phyloP scores from a whole-genome alignment of 306 rosid genomes.

The Gastrolobium bilobum region DNA sequence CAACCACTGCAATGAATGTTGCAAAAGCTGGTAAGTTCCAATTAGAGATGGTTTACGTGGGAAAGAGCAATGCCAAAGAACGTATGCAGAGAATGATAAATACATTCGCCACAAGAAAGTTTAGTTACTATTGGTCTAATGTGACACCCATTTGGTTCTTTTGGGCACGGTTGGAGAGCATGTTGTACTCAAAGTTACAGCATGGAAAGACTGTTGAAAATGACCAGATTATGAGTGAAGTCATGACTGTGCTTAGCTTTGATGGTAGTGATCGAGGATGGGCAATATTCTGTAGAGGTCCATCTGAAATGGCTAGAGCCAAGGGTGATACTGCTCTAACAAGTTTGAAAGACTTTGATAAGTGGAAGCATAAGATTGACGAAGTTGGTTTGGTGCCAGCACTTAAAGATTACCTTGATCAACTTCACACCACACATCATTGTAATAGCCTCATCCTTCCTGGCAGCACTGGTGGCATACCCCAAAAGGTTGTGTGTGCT shows the following conservation, averaged over 20 bases:
- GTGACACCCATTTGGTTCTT: constrained; percentile 78
- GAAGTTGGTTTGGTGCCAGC: constrained; percentile 59
- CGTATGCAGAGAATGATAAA: constrained; percentile 55
- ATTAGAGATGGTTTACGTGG: constrained; percentile 73
- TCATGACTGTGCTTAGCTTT: constrained; percentile 77
- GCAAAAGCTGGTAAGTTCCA: constrained; percentile 56
- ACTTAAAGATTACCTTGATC: constrained; percentile 42
- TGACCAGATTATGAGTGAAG: constrained; percentile 73
- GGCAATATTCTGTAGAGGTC: constrained; percentile 71
- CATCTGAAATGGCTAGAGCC: constrained; percentile 67
- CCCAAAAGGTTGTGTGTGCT: constrained; percentile 75
- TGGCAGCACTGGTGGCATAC: constrained; percentile 70
- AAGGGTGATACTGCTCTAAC: constrained; percentile 65
- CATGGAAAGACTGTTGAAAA: constrained; percentile 59
- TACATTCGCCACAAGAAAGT: constrained; percentile 46
- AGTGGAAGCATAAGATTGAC: constrained; percentile 55
- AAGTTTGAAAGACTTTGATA: constrained; percentile 50
- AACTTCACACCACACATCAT: constrained; percentile 70
- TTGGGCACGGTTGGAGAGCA: constrained; percentile 87
- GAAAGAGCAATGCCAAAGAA: constrained; percentile 81
- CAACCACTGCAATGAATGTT: constrained; percentile 51
- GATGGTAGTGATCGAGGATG: constrained; percentile 87
- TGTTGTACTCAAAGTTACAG: constrained; percentile 77
- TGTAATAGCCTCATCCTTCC: constrained; percentile 86
- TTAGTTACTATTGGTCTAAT: constrained; percentile 66